These are phyloP conservation scores for Plantago major DNA, from an alignment of 257 asterid genomes.

Conservation along the genomic window DNA sequence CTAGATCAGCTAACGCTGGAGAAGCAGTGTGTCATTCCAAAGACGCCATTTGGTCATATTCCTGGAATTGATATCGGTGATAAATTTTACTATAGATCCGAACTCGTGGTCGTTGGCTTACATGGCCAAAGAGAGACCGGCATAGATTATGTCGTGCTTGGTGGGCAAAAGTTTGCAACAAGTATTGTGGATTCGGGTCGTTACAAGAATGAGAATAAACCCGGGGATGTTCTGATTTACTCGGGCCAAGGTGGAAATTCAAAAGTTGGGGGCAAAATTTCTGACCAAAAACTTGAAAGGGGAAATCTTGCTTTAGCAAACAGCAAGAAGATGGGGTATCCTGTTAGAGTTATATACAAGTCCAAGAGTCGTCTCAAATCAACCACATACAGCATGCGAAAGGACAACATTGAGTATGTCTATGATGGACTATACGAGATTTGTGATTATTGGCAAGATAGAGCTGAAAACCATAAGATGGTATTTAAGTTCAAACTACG, in stretches of 20 bases:
- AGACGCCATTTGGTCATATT: conserved; percentile 43
- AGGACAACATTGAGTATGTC: neutral
- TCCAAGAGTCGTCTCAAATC: too few relatives aligned
- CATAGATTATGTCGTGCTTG: conserved; percentile 23
- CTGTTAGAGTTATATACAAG: conserved; percentile 33
- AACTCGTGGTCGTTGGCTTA: conserved; percentile 33
- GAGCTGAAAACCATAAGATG: too few relatives aligned
- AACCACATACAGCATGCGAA: neutral
- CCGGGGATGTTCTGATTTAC: conserved; percentile 30
- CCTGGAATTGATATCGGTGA: conserved; percentile 76
- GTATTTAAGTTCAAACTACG: too few relatives aligned
- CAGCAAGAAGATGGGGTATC: conserved; percentile 22
- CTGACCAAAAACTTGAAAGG: conserved; percentile 34
- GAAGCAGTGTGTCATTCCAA: conserved; percentile 11
- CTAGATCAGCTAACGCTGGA: conserved; percentile 15
- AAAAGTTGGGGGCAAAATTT: neutral
- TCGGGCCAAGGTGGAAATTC: conserved; percentile 39
- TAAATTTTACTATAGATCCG: conserved; percentile 48
- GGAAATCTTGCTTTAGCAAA: conserved; percentile 44
- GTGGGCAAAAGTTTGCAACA: conserved; percentile 14
- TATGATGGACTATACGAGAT: neutral
- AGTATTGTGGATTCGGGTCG: conserved; percentile 41
- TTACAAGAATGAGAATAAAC: conserved; percentile 20
- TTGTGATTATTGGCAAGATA: neutral
- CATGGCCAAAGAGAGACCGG: conserved; percentile 25